Conservation (phyloP, 306 rosid genomes). For the Lotus japonicus region DNA sequence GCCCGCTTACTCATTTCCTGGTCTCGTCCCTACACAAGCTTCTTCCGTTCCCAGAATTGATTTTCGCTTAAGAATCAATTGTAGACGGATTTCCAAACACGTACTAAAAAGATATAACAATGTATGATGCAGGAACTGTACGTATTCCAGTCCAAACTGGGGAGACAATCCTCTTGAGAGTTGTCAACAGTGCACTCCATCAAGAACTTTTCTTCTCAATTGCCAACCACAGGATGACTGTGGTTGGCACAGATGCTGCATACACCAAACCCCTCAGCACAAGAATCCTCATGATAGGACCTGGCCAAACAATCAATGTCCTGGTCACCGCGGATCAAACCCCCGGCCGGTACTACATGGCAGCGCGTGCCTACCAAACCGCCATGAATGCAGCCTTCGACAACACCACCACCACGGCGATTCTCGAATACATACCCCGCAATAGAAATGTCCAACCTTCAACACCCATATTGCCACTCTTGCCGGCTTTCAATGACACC, state of each 20-base stretch:
- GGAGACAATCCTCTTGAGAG: slow-evolving; percentile 64
- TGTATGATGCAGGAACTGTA: slow-evolving; percentile 53
- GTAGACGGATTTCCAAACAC: neutral
- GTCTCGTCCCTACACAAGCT: too few species aligned
- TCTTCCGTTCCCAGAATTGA: too few species aligned
- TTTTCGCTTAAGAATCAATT: neutral
- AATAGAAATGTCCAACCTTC: slow-evolving; percentile 19
- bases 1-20: too few species aligned
- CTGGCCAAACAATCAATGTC: slow-evolving; percentile 85
- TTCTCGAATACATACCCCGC: slow-evolving; percentile 66
- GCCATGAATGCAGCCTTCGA: slow-evolving; percentile 82
- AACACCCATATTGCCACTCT: slow-evolving; percentile 43
- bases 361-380: slow-evolving; percentile 61
- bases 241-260: slow-evolving; percentile 69
- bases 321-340: slow-evolving; percentile 66
- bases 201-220: slow-evolving; percentile 75
- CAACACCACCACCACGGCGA: slow-evolving; percentile 93
- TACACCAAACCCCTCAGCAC: slow-evolving; percentile 70
- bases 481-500: slow-evolving; percentile 71
- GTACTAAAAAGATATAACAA: neutral
- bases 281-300: slow-evolving; percentile 62
- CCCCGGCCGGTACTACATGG: slow-evolving; percentile 74
- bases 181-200: slow-evolving; percentile 76
- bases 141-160: slow-evolving; percentile 47
- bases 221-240: slow-evolving; percentile 78